Evolutionary conservation across 805 yeast species (phyloP), one percentile per base, ranked within the genome.

Genomic region (Lachancea dasiensis): DNA sequence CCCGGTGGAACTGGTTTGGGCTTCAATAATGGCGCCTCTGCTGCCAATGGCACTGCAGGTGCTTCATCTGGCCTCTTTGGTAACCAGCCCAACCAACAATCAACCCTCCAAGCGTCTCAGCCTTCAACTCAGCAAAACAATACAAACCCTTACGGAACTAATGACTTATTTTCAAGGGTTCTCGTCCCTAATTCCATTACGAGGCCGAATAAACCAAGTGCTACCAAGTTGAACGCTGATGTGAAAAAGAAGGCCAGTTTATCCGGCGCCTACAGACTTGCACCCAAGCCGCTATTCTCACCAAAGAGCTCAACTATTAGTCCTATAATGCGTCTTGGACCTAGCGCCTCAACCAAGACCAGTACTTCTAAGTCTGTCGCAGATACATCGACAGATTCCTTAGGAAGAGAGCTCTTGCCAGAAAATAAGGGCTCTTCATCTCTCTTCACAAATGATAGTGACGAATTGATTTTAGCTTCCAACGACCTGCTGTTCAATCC

Each of bases 61-160:
- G 27, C 64, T 18, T 52, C 65, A 19, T 73, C 73, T 26, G 76
- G 75, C 3, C 41, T 69, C 20, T 70, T 70, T 49, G 74, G 75
- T 9, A 50, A 48, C 37, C 53, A 40, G 28, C 56, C 44, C 25
- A 47, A 43, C 11, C 39, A 34, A 27, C 46, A 43, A 32, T 44
- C 44, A 23, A 41, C 45, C 17, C 46, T 42, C 17, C 60, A 50
- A 26, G 60, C 60, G 18, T 50, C 46, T 38, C 50, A 47, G 38
- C 58, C 54, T 44, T 43, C 49, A 45, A 46, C 35, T 46, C 64
- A 38, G 62, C 70, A 29, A 48, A 63, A 22, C 54, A 64, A 40
- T 68, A 69, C 42, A 26, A 50, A 57, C 54, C 95, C 96, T 30
- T 89, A 85, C 55, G 95, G 95, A 1, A 71, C 75, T 33, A 79